Base-by-base conservation (phyloP, 164 flowering plant species). In the Umbilicus rupestris region DNA sequence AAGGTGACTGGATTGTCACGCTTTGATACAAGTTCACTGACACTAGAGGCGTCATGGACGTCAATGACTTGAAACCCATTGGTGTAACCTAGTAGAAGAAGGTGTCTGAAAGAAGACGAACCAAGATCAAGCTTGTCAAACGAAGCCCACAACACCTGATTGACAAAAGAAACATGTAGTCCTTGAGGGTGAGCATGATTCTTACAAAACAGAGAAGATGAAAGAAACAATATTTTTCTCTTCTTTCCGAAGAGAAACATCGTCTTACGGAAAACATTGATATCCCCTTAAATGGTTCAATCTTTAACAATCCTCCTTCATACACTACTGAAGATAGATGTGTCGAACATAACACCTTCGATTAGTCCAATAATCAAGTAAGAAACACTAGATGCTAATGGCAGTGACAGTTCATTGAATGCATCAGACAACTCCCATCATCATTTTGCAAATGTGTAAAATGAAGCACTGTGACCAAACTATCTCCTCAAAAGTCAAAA, bases 1-100 rank as follows among this genome's bases (percentile, higher is more conserved):
- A 90, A 93, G 41, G 97, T 85, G 67, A 86, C 94, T 60, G 97
- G 85, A 65, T 87, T 86, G 78, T 85, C 97, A 71, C 85, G 96
- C 73, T 76, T 82, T 63, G 98, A 93, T 60, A 90, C 97, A 71
- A 93, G 68, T 77, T 93, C 98, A 72, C 58, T 77, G 70, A 89
- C 79, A 75, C 78, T 79, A 52, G 92, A 85, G 62, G 94, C 86
- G 80, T 88, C 94, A 26, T 88, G 92, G 30, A 88, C 88, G 77
- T 86, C 93, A 73, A 86, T 71, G 26, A 87, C 90, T 85, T 87
- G 96, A 73, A 87, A 87, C 2, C 96, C 96, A 69, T 82, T 82
- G 50, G 73, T 69, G 69, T 86, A 89, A 67, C 93, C 96, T 71
- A 89, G 87, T 52, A 89, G 77, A 39, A 89, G 91, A 68, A 89